These are phyloP conservation scores for Fusarium fracticaudum DNA, from an alignment of 2,329 filamentous ascomycete species.

Conservation along the genomic window DNA sequence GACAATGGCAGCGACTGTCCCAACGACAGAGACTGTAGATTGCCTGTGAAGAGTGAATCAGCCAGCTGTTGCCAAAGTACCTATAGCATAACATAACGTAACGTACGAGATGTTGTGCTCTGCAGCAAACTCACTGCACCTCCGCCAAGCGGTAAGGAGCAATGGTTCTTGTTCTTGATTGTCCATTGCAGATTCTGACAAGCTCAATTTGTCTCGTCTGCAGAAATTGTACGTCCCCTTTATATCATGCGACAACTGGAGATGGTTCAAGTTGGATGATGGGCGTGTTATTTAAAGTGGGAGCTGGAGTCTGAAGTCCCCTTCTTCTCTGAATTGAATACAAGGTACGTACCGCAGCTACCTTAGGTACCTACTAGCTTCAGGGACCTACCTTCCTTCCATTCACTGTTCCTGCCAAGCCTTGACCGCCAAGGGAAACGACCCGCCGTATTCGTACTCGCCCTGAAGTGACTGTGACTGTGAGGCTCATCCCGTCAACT, in stretches of 20 bases:
- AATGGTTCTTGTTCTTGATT: slow-evolving; percentile 31
- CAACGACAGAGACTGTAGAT: slow-evolving; percentile 42
- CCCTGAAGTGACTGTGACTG: neutral
- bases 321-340: neutral
- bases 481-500: neutral
- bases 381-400: neutral
- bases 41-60: slow-evolving; percentile 33
- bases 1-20: slow-evolving; percentile 44
- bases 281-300: slow-evolving; percentile 15
- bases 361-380: neutral
- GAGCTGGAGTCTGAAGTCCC: slow-evolving; percentile 12
- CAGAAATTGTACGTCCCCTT: slow-evolving; percentile 12
- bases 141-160: slow-evolving; percentile 32
- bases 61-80: neutral
- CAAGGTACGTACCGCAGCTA: slow-evolving; percentile 9
- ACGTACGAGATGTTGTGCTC: slow-evolving; percentile 42
- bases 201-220: neutral
- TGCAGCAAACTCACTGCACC: slow-evolving; percentile 32
- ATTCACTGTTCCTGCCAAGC: slow-evolving; percentile 30
- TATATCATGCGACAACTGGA: slow-evolving; percentile 29
- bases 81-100: neutral
- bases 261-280: slow-evolving; percentile 1
- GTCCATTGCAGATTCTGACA: slow-evolving; percentile 24
- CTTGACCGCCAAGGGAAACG: slow-evolving; percentile 10
- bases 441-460: slow-evolving; percentile 41